Base-by-base conservation (phyloP, 352 stramenopile species). In the Phytophthora nicotianae region DNA sequence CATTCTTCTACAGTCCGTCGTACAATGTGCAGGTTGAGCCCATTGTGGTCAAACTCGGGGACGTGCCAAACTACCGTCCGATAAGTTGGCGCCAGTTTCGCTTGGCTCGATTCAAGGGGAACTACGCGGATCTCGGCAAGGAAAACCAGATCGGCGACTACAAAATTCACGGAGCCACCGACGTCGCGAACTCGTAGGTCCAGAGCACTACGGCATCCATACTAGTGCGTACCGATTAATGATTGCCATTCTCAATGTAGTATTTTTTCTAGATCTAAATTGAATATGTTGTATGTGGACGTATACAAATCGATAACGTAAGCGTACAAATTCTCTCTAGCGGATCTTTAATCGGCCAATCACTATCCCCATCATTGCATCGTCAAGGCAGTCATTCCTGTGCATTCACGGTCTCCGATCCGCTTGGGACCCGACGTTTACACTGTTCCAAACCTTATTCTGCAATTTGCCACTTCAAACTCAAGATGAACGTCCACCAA, bases 1-100 rank as follows among this genome's bases (percentile, higher is more conserved):
- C 76, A 33, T 88, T 83, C 54, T 86, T 86, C 45, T 86, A 86
- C 74, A 72, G 79, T 32, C 79, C 81, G 24, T 72, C 72, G 16
- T 97, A 90, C 62, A 52, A 67, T 0, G 58, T 72, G 8, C 35
- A 65, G 4, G 70, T 96, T 8, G 16, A 76, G 48, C 89, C 90
- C 1, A 68, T 96, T 54, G 45, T 82, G 26, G 50, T 72, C 2
- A 48, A 57, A 4, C 64, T 50, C 2, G 55, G 26, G 16, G 62
- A 79, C 7, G 58, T 50, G 35, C 51, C 79, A 1, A 67, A 65
- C 35, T 97, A 97, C 67, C 63, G 82, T 41, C 84, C 88, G 97
- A 56, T 92, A 98, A 77, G 97, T 97, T 52, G 70, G 72, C 20
- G 74, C 13, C 21, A 50, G 6, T 37, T 50, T 8, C 13, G 5